Evolutionary conservation across 345 rosid genomes (phyloP).

Genomic region (Salix caprea): DNA sequence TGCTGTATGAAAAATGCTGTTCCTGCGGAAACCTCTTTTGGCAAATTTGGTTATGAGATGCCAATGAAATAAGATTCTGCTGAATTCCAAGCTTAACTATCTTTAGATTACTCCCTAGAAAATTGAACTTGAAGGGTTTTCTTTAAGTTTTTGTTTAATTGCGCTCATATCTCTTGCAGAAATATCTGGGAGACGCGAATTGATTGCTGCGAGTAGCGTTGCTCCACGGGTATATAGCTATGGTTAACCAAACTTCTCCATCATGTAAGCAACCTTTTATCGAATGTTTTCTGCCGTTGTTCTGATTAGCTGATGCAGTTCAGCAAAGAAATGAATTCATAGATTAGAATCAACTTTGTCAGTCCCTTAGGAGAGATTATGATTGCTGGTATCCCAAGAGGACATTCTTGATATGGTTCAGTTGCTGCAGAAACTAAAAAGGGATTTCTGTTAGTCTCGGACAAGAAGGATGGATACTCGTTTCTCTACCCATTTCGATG

Average conservation of each 20-base stretch:
- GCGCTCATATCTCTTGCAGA: conserved; percentile 29
- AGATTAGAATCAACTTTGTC: conserved; percentile 10
- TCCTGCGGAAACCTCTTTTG: background rate
- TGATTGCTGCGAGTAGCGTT: conserved; percentile 51
- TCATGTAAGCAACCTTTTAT: conserved; percentile 51
- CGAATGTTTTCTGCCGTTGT: background rate
- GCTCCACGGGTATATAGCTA: conserved; percentile 51
- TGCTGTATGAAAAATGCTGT: background rate
- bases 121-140: background rate
- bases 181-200: conserved; percentile 55
- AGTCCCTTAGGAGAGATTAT: conserved; percentile 14
- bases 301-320: background rate
- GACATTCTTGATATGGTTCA: conserved; percentile 86
- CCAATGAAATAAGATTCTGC: background rate
- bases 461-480: conserved; percentile 77
- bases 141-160: background rate
- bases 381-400: conserved; percentile 58
- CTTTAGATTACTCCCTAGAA: background rate
- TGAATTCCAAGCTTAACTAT: background rate
- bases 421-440: conserved; percentile 96
- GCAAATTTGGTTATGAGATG: background rate
- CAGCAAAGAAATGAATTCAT: conserved; percentile 18
- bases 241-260: conserved; percentile 41
- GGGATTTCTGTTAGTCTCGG: conserved; percentile 62
- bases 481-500: conserved; percentile 89